A percentile compares a stretch with the other conserved stretches of the same genome.
These are phyloP conservation scores for Yamadazyma blattariae DNA, from an alignment of 1,139 yeast species.

Conservation along the genomic window DNA sequence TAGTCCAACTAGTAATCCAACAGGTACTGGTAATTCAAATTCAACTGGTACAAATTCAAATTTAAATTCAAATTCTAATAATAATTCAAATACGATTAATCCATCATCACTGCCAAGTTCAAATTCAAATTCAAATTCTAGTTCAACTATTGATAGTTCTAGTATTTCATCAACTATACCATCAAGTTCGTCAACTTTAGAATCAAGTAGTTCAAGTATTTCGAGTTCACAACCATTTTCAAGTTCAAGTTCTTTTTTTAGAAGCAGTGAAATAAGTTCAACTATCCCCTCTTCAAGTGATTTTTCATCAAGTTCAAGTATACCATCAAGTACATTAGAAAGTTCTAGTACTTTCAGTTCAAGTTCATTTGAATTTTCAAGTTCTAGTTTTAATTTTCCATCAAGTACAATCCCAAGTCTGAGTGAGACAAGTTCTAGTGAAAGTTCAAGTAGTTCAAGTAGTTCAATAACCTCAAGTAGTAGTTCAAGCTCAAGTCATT, in stretches of 20 bases:
- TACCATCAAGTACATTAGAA: neutral
- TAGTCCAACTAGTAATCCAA: too few relatives aligned
- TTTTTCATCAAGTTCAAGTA: neutral
- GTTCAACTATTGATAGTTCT: conserved; percentile 5
- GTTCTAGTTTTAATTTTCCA: conserved; percentile 1
- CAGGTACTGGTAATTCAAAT: too few relatives aligned
- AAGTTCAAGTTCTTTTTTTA: conserved; percentile 2
- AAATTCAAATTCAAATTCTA: conserved; percentile 4
- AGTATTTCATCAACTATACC: neutral
- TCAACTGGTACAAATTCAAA: too few relatives aligned
- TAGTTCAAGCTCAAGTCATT: neutral
- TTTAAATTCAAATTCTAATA: too few relatives aligned
- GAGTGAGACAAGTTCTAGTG: neutral
- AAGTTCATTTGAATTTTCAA: neutral
- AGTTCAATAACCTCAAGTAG: conserved; percentile 1
- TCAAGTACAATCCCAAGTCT: conserved; percentile 4
- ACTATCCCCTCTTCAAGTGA: too few relatives aligned
- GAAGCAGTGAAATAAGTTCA: conserved; percentile 2
- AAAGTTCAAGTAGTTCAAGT: neutral
- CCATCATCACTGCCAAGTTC: conserved; percentile 1
- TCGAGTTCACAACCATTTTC: conserved; percentile 3
- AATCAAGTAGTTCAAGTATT: conserved; percentile 1
- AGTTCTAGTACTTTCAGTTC: neutral
- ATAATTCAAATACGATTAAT: too few relatives aligned
- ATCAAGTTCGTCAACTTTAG: conserved; percentile 1